Evolutionary conservation across 805 yeast genomes (phyloP), one percentile per base, ranked within the genome.

Genomic region (Torulaspora delbrueckii): DNA sequence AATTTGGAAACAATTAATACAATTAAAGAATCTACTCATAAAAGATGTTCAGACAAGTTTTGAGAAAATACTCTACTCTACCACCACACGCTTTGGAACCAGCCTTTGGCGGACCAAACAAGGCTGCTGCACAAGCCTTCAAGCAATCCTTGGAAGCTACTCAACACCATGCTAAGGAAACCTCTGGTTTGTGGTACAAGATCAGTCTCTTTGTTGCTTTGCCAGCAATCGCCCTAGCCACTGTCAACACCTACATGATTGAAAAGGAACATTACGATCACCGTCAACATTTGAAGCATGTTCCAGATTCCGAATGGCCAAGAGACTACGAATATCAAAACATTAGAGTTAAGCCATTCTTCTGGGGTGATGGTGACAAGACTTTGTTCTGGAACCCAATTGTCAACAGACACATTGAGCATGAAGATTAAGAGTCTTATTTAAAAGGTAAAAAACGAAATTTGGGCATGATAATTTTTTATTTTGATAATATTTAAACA

Each of bases 311-410:
- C 59, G 95, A 90, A 66, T 86, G 96, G 89, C 97, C 97, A 63
- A 73, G 69, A 51, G 93, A 85, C 71, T 86, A 86, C 75, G 90
- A 82, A 60, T 93, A 80, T 81, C 90, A 84, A 77, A 93, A 93
- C 78, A 69, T 89, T 60, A 87, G 98, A 81, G 67, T 69, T 66
- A 83, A 81, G 69, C 82, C 85, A 67, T 91, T 79, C 79, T 91
- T 89, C 84, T 93, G 98, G 98, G 99, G 99, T 66, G 91, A 93
- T 67, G 98, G 99, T 68, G 96, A 90, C 77, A 82, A 86, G 79
- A 88, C 98, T 53, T 74, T 84, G 66, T 93, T 93, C 85, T 93
- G 99, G 99, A 88, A 88, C 77, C 77, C 86, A 43, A 85, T 80
- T 62, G 78, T 86, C 66, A 91, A 91, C 86, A 87, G 96, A 79